Evolutionary conservation across 2,329 filamentous ascomycete species (phyloP).

Genomic region (Aspergillus thermomutatus): DNA sequence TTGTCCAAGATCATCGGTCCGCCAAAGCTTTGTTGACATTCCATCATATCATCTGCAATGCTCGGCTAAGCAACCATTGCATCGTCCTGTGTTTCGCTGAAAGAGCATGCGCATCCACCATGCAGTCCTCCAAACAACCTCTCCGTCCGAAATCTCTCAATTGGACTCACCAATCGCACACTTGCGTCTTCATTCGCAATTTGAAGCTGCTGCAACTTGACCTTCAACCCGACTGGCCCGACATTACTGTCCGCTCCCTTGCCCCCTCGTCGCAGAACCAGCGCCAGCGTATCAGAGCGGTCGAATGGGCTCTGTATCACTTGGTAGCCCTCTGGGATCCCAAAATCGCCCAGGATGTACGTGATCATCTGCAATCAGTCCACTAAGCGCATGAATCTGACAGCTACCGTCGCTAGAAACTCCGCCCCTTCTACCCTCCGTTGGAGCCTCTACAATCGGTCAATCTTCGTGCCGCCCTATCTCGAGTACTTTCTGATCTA

Average conservation of each 20-base stretch:
- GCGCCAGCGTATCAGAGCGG: constrained; percentile 74
- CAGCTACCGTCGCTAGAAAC: constrained; percentile 57
- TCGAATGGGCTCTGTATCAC: constrained; percentile 89
- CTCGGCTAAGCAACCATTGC: too few species aligned
- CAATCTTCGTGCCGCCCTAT: constrained; percentile 80
- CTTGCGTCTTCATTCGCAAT: constrained; percentile 75
- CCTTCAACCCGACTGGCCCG: constrained; percentile 72
- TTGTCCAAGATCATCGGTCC: neutral
- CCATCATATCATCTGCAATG: neutral
- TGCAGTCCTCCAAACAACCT: constrained; percentile 31
- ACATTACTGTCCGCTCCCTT: constrained; percentile 68
- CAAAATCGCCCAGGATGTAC: constrained; percentile 68
- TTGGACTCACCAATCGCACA: constrained; percentile 49
- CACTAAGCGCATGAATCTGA: constrained; percentile 1
- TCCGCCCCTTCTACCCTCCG: constrained; percentile 86
- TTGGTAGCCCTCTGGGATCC: constrained; percentile 82
- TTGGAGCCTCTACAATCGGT: constrained; percentile 85
- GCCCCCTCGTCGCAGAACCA: constrained; percentile 68
- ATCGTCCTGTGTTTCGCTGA: too few species aligned
- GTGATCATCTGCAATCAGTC: neutral
- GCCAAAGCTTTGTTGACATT: constrained; percentile 23
- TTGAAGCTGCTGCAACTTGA: constrained; percentile 80
- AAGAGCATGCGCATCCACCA: constrained; percentile 14
- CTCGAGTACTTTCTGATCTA: constrained; percentile 74
- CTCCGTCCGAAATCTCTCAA: constrained; percentile 29